phyloP scores from a whole-genome alignment of 2,329 filamentous ascomycete genomes.

The Neoascochyta sp. region DNA sequence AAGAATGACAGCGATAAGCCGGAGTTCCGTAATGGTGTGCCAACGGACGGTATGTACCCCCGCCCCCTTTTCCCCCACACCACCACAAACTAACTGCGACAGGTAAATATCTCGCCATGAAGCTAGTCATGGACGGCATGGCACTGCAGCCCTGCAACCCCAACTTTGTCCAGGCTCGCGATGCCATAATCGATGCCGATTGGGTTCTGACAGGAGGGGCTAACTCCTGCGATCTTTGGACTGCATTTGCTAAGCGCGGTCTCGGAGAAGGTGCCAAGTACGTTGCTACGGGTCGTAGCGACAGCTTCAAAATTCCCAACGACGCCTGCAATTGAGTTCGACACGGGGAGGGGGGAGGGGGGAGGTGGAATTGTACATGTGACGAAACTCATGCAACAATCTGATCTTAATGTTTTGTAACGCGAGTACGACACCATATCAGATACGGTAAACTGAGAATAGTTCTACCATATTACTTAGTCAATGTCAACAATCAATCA shows the following conservation, averaged over 20 bases:
- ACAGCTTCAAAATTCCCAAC: slow-evolving; percentile 23
- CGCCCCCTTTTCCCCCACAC: no score
- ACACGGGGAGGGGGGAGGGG: no score
- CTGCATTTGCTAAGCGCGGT: slow-evolving; percentile 56
- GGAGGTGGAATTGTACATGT: no score
- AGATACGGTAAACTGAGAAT: no score
- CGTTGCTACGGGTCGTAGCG: slow-evolving; percentile 13
- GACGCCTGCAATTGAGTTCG: no score
- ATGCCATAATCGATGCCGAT: slow-evolving; percentile 57
- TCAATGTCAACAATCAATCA: no score
- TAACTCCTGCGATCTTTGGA: slow-evolving; percentile 55
- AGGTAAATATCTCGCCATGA: slow-evolving; percentile 51
- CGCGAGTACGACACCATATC: no score
- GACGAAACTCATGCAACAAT: no score
- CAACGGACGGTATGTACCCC: slow-evolving; percentile 53
- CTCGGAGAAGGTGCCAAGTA: slow-evolving; percentile 41
- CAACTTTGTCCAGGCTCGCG: slow-evolving; percentile 51
- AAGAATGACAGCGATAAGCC: slow-evolving; percentile 47
- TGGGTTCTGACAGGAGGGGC: slow-evolving; percentile 49
- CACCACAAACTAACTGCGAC: no score
- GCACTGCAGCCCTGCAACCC: slow-evolving; percentile 56
- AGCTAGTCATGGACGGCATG: slow-evolving; percentile 53
- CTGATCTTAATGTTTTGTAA: no score
- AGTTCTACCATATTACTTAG: no score
- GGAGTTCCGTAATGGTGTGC: slow-evolving; percentile 46